Percentiles rank a stretch among this genome's conserved stretches.
Evolutionary conservation across 768 basidiomycete genomes (phyloP).

Genomic region (Galerina sulciceps): DNA sequence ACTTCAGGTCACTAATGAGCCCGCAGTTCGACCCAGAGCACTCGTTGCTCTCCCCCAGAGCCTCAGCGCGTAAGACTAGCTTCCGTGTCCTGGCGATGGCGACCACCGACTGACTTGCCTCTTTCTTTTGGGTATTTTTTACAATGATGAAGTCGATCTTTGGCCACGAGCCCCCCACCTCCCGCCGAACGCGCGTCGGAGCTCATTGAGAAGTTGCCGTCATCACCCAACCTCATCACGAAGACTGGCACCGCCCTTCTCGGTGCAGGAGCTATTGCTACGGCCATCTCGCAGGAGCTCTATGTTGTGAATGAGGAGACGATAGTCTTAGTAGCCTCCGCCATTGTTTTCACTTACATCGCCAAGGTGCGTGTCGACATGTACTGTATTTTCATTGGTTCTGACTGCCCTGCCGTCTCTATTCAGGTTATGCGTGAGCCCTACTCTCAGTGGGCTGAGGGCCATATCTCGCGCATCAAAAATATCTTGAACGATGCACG

Average conservation of each 20-base stretch:
- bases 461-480: slow-evolving; percentile 84
- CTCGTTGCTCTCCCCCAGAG: slow-evolving; percentile 50
- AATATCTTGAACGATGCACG: slow-evolving; percentile 81
- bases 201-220: slow-evolving; percentile 86
- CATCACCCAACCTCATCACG: slow-evolving; percentile 85
- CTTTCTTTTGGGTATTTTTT: slow-evolving; percentile 11
- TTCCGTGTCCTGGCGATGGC: slow-evolving; percentile 6
- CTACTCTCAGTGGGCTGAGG: slow-evolving; percentile 91
- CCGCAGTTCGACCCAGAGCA: slow-evolving; percentile 58
- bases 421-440: slow-evolving; percentile 77
- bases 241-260: slow-evolving; percentile 94
- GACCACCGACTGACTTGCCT: slow-evolving; percentile 11
- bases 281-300: slow-evolving; percentile 95
- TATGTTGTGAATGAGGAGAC: slow-evolving; percentile 98
- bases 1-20: slow-evolving; percentile 1
- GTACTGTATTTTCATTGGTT: slow-evolving; percentile 8
- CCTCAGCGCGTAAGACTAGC: slow-evolving; percentile 46
- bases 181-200: slow-evolving; percentile 88
- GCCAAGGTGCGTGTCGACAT: slow-evolving; percentile 63
- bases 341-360: slow-evolving; percentile 82
- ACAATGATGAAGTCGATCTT: slow-evolving; percentile 64
- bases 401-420: not conserved
- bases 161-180: slow-evolving; percentile 69
- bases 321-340: slow-evolving; percentile 82
- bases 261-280: slow-evolving; percentile 85